Base-by-base conservation (phyloP, 257 asterid species). In the Galeopsis tetrahit region DNA sequence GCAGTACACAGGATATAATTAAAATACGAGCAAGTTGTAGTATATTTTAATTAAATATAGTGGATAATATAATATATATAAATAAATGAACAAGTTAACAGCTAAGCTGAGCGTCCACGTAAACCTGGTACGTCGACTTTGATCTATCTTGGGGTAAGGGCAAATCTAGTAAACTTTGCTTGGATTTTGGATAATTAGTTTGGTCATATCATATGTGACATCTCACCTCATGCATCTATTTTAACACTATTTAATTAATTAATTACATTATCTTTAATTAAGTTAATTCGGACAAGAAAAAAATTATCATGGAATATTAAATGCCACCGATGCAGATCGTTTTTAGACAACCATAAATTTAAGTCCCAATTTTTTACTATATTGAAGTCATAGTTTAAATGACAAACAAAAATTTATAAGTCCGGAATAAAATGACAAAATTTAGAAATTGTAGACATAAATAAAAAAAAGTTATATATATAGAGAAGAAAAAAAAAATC, bases 71-170 rank as follows among this genome's bases (percentile, higher is more conserved):
- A 43, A 43, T 43, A 43, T 43, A 43, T 9, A 21, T 43, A 43
- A 8, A 43, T 9, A 8, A 40, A 40, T 6, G 7, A 40, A 10
- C 46, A 40, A 42, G 48, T 42, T 42, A 42, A 66, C 75, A 79
- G 78, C 68, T 59, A 66, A 49, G 46, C 74, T 35, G 71, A 77
- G 28, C 57, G 69, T 67, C 80, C 70, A 75, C 74, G 75, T 72
- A 67, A 63, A 17, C 32, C 1, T 31, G 72, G 57, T 72, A 74
- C 67, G 60, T 57, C 56, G 36, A 21, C 13, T 33, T 6, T 32
- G 5, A 17, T 10, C 4, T 68, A 7, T 59, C 59, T 53, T 34
- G 65, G 83, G 53, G 38, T 15, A 14, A 14, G 65, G 62, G 76
- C 70, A 71, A 71, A 80, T 76, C 79, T 76, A 76, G 13, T 63